These are phyloP conservation scores for Podospora pseudoanserina DNA, from an alignment of 495 filamentous ascomycete genomes.

Conservation along the genomic window DNA sequence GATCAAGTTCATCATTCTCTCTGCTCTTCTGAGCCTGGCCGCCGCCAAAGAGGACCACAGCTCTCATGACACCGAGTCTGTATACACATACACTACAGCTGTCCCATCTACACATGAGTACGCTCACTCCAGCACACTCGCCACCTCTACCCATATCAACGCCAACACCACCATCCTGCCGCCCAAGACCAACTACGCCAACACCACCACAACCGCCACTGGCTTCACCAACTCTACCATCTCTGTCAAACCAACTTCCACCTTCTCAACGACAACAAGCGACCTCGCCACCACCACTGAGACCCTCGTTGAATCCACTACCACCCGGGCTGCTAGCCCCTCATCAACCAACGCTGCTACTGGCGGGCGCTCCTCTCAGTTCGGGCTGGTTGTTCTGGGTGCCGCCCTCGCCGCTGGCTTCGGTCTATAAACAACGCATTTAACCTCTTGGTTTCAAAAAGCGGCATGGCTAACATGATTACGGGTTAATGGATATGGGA, in stretches of 20 bases:
- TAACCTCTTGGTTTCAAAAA: neutral
- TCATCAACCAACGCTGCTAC: slow-evolving; percentile 14
- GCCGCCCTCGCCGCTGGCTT: slow-evolving; percentile 8
- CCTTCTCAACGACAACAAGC: neutral
- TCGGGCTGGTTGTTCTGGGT: slow-evolving; percentile 14
- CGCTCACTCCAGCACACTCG: neutral
- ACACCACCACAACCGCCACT: slow-evolving; percentile 1
- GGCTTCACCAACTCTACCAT: neutral
- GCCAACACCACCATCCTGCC: slow-evolving; percentile 2
- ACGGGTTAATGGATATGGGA: neutral
- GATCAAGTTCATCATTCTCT: slow-evolving; percentile 26
- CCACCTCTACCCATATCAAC: neutral
- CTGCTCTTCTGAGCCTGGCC: slow-evolving; percentile 24
- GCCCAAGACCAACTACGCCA: neutral
- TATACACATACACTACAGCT: neutral
- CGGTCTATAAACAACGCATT: neutral
- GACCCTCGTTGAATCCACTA: neutral
- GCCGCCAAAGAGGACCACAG: slow-evolving; percentile 3
- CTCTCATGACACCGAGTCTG: neutral
- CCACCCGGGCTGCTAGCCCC: neutral
- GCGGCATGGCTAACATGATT: neutral
- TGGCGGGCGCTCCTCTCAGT: neutral
- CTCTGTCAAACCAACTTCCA: neutral
- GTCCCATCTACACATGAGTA: neutral
- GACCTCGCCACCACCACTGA: slow-evolving; percentile 1